Evolutionary conservation across 116 monocot species (phyloP).

Genomic region (Dioscorea cayenensis): DNA sequence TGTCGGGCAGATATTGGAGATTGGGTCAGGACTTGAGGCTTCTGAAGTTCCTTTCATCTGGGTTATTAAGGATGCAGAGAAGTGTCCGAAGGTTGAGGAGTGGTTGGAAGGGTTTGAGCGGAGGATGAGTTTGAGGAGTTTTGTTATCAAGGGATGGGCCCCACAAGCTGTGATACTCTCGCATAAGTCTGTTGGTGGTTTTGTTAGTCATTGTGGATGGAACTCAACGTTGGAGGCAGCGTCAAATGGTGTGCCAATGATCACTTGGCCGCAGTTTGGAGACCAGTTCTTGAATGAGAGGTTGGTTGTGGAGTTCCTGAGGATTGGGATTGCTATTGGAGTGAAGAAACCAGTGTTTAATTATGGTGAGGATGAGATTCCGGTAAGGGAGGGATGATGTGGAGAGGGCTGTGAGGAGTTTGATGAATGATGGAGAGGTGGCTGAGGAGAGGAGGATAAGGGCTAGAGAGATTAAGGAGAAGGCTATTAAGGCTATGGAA

Average conservation of each 20-base stretch:
- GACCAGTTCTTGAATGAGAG: slow-evolving; percentile 5
- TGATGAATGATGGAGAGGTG: slow-evolving; percentile 7
- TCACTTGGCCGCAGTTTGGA: neutral
- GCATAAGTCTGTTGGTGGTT: neutral
- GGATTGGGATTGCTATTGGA: neutral
- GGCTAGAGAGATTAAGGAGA: neutral
- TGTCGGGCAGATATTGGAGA: slow-evolving; percentile 16
- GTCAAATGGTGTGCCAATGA: neutral
- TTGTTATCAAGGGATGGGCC: slow-evolving; percentile 7
- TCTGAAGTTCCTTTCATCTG: slow-evolving; percentile 19
- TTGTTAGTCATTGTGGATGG: slow-evolving; percentile 44
- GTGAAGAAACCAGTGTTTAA: neutral
- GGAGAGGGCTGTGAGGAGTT: neutral
- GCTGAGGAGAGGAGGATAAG: neutral
- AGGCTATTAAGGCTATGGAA: slow-evolving; percentile 4
- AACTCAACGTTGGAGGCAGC: slow-evolving; percentile 23
- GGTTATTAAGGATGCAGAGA: slow-evolving; percentile 26
- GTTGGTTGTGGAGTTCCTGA: neutral
- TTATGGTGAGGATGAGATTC: neutral
- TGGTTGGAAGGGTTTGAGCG: slow-evolving; percentile 5
- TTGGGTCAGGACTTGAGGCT: slow-evolving; percentile 25
- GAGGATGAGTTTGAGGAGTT: neutral
- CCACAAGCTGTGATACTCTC: neutral
- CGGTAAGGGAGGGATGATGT: neutral
- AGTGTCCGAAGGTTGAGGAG: neutral